These are phyloP conservation scores for Phytophthora hibernalis DNA, from an alignment of 352 stramenopile genomes.

Conservation along the genomic window DNA sequence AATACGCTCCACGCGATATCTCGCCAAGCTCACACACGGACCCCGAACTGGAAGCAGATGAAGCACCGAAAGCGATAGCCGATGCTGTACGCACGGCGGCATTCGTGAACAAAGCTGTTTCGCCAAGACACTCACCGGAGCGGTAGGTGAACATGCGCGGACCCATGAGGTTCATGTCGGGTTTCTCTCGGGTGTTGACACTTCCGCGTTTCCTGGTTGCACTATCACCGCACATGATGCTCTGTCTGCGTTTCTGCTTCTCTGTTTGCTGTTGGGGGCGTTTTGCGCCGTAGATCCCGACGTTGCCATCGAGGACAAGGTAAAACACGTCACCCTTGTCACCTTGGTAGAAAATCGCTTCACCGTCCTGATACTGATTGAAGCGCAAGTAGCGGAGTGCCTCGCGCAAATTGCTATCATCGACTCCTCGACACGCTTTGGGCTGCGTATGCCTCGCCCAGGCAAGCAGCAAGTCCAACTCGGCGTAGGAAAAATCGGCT, in stretches of 20 bases:
- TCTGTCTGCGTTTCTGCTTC: conserved; percentile 31
- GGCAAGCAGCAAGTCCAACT: conserved; percentile 48
- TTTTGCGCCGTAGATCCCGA: conserved; percentile 61
- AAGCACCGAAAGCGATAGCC: conserved; percentile 45
- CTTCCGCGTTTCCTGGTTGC: conserved; percentile 1
- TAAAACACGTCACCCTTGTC: conserved; percentile 66
- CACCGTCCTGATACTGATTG: conserved; percentile 50
- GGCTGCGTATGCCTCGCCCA: conserved; percentile 51
- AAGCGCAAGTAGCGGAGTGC: conserved; percentile 51
- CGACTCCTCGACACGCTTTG: conserved; percentile 56
- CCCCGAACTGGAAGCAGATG: conserved; percentile 7
- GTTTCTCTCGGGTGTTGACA: conserved; percentile 18
- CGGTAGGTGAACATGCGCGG: conserved; percentile 60
- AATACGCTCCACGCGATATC: conserved; percentile 56
- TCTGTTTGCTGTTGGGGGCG: conserved; percentile 29
- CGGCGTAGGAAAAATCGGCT: conserved; percentile 33
- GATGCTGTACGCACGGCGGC: conserved; percentile 62
- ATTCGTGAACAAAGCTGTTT: conserved; percentile 63
- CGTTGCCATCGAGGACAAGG: conserved; percentile 54
- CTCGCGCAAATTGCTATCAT: conserved; percentile 48
- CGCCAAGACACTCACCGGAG: conserved; percentile 55
- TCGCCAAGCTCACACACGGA: conserved; percentile 56
- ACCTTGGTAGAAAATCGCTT: conserved; percentile 64
- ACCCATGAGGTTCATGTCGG: conserved; percentile 37
- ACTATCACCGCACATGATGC: not conserved